phyloP scores from a whole-genome alignment of 495 filamentous ascomycete genomes.

The Lophiostoma macrostomum region DNA sequence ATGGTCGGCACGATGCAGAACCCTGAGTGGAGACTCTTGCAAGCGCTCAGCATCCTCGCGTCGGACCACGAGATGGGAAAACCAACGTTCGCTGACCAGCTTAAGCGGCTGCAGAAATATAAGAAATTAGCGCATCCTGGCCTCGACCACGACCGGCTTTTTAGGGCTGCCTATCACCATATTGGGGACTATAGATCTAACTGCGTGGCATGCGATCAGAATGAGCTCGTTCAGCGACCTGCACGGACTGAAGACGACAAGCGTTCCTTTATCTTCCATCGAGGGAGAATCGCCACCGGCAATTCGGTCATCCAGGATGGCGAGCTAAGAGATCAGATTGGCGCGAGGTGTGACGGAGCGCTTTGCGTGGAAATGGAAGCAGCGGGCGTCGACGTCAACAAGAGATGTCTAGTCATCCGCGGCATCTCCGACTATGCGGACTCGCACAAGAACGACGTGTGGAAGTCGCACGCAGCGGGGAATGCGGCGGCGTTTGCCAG shows the following conservation, averaged over 20 bases:
- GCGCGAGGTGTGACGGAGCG: constrained; percentile 1
- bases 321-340: constrained; percentile 10
- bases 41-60: constrained; percentile 8
- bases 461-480: constrained; percentile 43
- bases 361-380: constrained; percentile 20
- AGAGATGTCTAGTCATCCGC: constrained; percentile 40
- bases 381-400: constrained; percentile 34
- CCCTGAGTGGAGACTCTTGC: background rate
- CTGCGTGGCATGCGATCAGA: constrained; percentile 3
- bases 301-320: constrained; percentile 11
- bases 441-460: constrained; percentile 42
- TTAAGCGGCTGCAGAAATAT: background rate
- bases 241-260: background rate
- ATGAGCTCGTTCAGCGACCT: constrained; percentile 6
- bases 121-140: constrained; percentile 7
- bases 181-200: constrained; percentile 4
- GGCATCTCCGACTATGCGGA: constrained; percentile 47
- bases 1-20: constrained; percentile 12
- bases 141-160: constrained; percentile 5
- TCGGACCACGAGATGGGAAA: background rate
- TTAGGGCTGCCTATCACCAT: constrained; percentile 5
- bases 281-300: constrained; percentile 9
- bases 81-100: constrained; percentile 5
- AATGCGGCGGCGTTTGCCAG: constrained; percentile 46
- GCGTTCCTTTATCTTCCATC: constrained; percentile 2